phyloP scores from a whole-genome alignment of 805 yeast species.

The Metschnikowia gruessii region DNA sequence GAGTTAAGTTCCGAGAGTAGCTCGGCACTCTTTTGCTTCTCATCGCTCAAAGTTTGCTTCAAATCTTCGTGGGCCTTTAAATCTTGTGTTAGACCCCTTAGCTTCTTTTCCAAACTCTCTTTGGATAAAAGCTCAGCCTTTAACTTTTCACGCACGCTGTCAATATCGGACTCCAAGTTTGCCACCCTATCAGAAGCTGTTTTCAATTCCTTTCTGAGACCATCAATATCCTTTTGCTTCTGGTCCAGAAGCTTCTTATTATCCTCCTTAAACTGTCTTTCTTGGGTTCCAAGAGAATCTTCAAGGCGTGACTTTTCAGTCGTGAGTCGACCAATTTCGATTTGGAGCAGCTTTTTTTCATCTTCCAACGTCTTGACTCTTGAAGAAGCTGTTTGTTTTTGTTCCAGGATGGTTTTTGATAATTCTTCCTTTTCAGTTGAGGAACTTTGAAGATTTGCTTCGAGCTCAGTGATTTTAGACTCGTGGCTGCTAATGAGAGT shows the following conservation, averaged over 20 bases:
- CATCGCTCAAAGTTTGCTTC: slow-evolving; percentile 2
- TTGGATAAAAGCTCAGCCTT: neutral
- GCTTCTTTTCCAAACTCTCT: neutral
- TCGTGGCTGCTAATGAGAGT: neutral
- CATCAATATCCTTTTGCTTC: slow-evolving; percentile 1
- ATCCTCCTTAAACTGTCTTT: neutral
- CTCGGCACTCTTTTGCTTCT: slow-evolving; percentile 1
- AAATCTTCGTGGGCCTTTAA: neutral
- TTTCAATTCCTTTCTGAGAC: neutral
- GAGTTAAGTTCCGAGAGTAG: slow-evolving; percentile 2
- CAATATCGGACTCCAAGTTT: slow-evolving; percentile 5
- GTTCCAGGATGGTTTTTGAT: neutral
- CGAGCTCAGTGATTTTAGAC: slow-evolving; percentile 1
- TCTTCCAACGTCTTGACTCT: slow-evolving; percentile 2
- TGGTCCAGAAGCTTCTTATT: slow-evolving; percentile 21
- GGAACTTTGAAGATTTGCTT: neutral
- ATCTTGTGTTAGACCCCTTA: neutral
- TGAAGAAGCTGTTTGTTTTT: neutral
- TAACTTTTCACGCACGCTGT: neutral
- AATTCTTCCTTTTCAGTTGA: neutral
- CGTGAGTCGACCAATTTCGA: neutral
- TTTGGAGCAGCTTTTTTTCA: neutral
- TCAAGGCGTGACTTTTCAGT: slow-evolving; percentile 3
- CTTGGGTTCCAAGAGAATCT: neutral
- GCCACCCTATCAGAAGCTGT: slow-evolving; percentile 1